Evolutionary conservation across 2,329 filamentous ascomycete species (phyloP).

Genomic region (Stagonosporopsis chrysanthemi): DNA sequence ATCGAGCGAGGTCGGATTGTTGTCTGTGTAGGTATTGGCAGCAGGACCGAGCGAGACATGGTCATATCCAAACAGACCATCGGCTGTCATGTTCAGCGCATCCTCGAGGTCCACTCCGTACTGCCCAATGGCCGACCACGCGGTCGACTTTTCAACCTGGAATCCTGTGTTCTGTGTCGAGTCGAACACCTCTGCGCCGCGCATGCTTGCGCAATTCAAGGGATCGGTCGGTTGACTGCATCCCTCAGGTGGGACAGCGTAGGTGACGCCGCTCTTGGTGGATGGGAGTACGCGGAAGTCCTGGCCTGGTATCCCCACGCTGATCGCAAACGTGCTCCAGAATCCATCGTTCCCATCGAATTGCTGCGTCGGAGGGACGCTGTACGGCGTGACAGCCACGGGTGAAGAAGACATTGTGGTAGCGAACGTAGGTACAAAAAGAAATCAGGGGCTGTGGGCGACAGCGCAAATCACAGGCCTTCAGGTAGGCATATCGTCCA

Average conservation of each 20-base stretch:
- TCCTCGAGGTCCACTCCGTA: slow-evolving; percentile 43
- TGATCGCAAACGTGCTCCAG: slow-evolving; percentile 54
- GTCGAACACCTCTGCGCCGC: slow-evolving; percentile 42
- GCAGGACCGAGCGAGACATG: slow-evolving; percentile 37
- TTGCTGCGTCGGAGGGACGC: slow-evolving; percentile 41
- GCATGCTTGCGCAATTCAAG: slow-evolving; percentile 37
- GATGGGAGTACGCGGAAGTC: slow-evolving; percentile 49
- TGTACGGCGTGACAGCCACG: slow-evolving; percentile 35
- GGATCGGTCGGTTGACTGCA: slow-evolving; percentile 41
- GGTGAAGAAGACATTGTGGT: slow-evolving; percentile 24
- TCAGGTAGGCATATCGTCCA: slow-evolving; percentile 4
- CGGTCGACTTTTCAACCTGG: slow-evolving; percentile 36
- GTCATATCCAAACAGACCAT: slow-evolving; percentile 46
- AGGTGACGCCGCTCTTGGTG: slow-evolving; percentile 42
- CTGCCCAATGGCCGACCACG: slow-evolving; percentile 46
- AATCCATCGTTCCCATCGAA: slow-evolving; percentile 53
- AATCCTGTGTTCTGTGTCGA: slow-evolving; percentile 43
- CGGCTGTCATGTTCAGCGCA: slow-evolving; percentile 35
- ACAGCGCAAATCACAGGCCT: slow-evolving; percentile 1
- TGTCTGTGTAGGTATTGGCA: slow-evolving; percentile 23
- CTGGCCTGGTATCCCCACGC: slow-evolving; percentile 51
- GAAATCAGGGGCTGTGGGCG: slow-evolving; percentile 6
- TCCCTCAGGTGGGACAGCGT: slow-evolving; percentile 46
- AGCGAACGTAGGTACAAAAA: slow-evolving; percentile 19
- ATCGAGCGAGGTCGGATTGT: slow-evolving; percentile 24